Evolutionary conservation across 2,329 filamentous ascomycete genomes (phyloP), one percentile per base, ranked within the genome.

Genomic region (Tolypocladium guangdongense): DNA sequence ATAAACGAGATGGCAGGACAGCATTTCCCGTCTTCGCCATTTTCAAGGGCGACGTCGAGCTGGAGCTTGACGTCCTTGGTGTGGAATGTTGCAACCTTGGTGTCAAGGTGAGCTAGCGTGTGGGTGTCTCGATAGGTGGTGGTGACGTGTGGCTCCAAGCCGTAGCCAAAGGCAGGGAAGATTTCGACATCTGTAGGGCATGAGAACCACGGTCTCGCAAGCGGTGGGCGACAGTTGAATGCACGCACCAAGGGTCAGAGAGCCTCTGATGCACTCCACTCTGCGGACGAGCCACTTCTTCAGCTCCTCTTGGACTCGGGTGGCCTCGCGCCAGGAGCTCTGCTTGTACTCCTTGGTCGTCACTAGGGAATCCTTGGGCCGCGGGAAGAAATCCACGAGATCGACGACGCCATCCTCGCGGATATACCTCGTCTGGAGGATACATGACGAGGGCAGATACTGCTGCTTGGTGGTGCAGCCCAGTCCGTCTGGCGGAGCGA

Each of bases 401-500:
- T 87, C 85, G 12, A 87, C 80, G 0, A 89, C 87, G 1, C 87
- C 87, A 53, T 86, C 80, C 60, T 90, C 87, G 57, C 86, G 80
- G 58, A 89, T 85, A 66, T 86, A 90, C n/a, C 86, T 77, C 1
- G 87, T 90, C 65, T 89, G 84, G 2, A 90, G 73, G 55, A 90
- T 84, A 61, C 87, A 89, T 49, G 84, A 85, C 11, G 83, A 86
- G 0, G 86, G 86, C 2, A 90, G 75, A 61, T 90, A 90, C 63
- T 87, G 83, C 68, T 90, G 87, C 66, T 90, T 90, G 37, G 82
- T 88, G 3, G 85, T 88, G 61, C 77, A 83, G 7, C 71, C 71
- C 30, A 78, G 64, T 11, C 73, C 66, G 1, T 70, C 59, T 2
- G 76, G 74, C 24, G 81, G 78, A n/a, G 77, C 68, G 59, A 90